Evolutionary conservation across 495 filamentous ascomycete species (phyloP).

Genomic region (Penicillium desertorum): DNA sequence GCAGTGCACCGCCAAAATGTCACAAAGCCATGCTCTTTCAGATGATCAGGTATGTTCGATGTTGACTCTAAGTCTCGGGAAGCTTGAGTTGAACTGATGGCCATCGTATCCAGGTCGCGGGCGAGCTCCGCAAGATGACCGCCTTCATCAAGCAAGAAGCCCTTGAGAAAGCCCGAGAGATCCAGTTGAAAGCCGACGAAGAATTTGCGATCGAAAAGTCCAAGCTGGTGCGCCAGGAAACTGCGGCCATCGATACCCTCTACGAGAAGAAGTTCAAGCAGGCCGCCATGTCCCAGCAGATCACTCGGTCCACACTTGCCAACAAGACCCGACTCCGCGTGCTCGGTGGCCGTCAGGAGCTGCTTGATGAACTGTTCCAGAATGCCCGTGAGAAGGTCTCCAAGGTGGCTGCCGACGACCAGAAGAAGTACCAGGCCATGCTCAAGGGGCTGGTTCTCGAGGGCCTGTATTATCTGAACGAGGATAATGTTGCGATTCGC

Average conservation of each 20-base stretch:
- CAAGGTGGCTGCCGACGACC: conserved; percentile 61
- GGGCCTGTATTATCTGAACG: conserved; percentile 82
- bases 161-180: conserved; percentile 92
- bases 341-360: conserved; percentile 78
- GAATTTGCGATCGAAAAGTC: conserved; percentile 98
- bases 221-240: conserved; percentile 94
- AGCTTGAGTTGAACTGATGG: conserved; percentile 18
- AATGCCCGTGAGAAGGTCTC: conserved; percentile 65
- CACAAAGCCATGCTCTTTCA: conserved; percentile 87
- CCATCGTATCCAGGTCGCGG: conserved; percentile 64
- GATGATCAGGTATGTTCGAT: conserved; percentile 79
- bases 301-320: conserved; percentile 86
- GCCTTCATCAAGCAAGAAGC: conserved; percentile 99
- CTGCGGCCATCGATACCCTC: conserved; percentile 79
- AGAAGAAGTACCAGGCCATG: conserved; percentile 67
- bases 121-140: conserved; percentile 99
- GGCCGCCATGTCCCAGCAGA: conserved; percentile 95
- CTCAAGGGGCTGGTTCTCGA: conserved; percentile 83
- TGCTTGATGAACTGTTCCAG: conserved; percentile 92
- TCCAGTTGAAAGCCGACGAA: conserved; percentile 95
- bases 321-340: conserved; percentile 93
- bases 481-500: conserved; percentile 69
- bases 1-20: conserved; percentile 63
- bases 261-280: conserved; percentile 99
- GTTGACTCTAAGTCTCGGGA: background rate